A percentile compares a stretch with the other conserved stretches of the same genome.
These are phyloP conservation scores for Xerocomellus dryophilus DNA, from an alignment of 768 basidiomycete genomes.

Conservation along the genomic window DNA sequence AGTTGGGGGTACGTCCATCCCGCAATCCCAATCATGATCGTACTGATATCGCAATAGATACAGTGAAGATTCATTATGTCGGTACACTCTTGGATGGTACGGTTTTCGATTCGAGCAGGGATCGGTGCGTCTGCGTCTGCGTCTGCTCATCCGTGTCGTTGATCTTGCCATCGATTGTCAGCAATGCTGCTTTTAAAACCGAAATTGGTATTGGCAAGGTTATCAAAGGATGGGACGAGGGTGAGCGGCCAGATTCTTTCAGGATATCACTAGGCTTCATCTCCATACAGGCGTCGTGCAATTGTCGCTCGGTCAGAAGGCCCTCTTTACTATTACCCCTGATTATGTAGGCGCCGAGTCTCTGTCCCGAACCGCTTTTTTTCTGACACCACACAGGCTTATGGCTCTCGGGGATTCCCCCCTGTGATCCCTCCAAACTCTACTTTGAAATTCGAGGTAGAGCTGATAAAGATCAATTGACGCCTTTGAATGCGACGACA, in stretches of 20 bases:
- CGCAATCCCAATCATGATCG: constrained; percentile 15
- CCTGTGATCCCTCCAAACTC: constrained; percentile 77
- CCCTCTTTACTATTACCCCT: constrained; percentile 59
- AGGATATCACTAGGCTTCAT: not conserved
- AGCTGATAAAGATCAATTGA: constrained; percentile 69
- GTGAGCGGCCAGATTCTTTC: constrained; percentile 37
- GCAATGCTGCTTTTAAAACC: constrained; percentile 60
- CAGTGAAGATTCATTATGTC: constrained; percentile 74
- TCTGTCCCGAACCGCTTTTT: not conserved
- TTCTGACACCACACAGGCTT: constrained; percentile 46
- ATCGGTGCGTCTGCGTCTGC: constrained; percentile 48
- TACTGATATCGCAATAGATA: constrained; percentile 46
- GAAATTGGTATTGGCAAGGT: constrained; percentile 78
- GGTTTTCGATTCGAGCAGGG: constrained; percentile 73
- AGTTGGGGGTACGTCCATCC: constrained; percentile 55
- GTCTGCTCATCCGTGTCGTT: not conserved
- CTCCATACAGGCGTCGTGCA: constrained; percentile 60
- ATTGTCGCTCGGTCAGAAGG: constrained; percentile 76
- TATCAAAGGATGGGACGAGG: constrained; percentile 90
- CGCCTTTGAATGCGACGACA: constrained; percentile 9
- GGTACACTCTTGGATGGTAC: constrained; percentile 64
- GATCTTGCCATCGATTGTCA: constrained; percentile 28
- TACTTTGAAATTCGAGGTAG: constrained; percentile 78
- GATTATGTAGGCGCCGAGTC: constrained; percentile 61
- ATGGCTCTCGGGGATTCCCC: constrained; percentile 71